Evolutionary conservation across 2,329 filamentous ascomycete species (phyloP).

Genomic region (Esteya vermicola): DNA sequence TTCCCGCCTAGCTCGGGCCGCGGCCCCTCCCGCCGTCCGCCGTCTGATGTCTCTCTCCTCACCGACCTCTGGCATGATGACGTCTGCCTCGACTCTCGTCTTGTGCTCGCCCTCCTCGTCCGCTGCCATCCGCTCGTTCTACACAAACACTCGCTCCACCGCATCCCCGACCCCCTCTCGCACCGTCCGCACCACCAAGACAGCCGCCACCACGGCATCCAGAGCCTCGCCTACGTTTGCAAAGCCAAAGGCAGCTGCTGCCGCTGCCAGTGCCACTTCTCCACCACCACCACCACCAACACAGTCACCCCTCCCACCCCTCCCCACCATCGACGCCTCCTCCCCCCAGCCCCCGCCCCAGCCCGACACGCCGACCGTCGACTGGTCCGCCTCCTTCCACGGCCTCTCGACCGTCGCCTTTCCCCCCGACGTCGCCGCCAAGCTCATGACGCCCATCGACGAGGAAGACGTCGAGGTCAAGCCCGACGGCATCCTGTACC

Average conservation of each 20-base stretch:
- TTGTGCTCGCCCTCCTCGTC: too few species aligned
- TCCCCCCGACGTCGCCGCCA: constrained; percentile 49
- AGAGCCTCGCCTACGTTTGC: neutral
- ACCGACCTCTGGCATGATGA: too few species aligned
- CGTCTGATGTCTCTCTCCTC: too few species aligned
- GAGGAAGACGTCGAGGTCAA: constrained; percentile 85
- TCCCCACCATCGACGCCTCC: neutral
- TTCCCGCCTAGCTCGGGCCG: too few species aligned
- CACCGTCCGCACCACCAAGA: too few species aligned
- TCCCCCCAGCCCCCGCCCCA: neutral
- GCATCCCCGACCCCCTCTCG: too few species aligned
- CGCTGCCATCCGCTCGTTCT: too few species aligned
- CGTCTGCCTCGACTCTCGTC: too few species aligned
- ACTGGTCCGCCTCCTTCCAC: constrained; percentile 78
- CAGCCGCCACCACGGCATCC: neutral
- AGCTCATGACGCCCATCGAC: constrained; percentile 54
- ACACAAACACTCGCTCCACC: neutral
- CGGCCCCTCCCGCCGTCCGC: too few species aligned
- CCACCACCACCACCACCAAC: too few species aligned
- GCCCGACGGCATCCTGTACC: constrained; percentile 88
- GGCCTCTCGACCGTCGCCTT: constrained; percentile 62
- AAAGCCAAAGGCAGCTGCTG: neutral
- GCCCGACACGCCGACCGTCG: constrained; percentile 22
- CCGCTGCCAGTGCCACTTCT: neutral
- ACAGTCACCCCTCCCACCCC: too few species aligned